Base-by-base conservation (phyloP, 129 eudicot genomes). In the Flaveria sonorensis region DNA sequence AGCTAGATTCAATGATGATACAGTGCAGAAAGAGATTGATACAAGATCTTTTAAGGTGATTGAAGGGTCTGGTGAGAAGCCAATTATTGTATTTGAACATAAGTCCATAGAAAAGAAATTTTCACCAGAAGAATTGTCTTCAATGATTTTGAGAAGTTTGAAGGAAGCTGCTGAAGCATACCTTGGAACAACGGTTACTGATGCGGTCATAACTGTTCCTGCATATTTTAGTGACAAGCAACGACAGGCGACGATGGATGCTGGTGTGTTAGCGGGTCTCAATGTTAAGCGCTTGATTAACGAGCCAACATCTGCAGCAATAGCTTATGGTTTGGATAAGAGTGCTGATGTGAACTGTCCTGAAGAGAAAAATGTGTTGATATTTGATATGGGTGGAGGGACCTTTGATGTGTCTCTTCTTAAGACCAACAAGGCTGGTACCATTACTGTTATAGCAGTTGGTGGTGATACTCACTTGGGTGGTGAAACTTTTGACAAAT, bases 361-460 rank as follows among this genome's bases (percentile, higher is more conserved):
- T 15, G 69, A 63, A 30, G 69, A 63, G 46, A 63, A 30, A 16
- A 63, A 30, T 15, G 46, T 63, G 12, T 28, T 63, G 46, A 7
- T 63, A 14, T 63, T 63, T 63, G 69, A 63, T 15, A 0, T 63
- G 45, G 69, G 69, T 14, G 69, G 69, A 30, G 69, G 69, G 16
- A 63, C 69, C 21, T 63, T 63, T 63, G 69, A 63, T 30, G 69
- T 63, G 69, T 63, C 69, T 30, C 46, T 63, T 63, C 69, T 63
- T 20, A 63, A 63, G 45, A 63, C 30, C 4, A 30, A 2, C 21
- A 63, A 63, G 45, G 69, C 42, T 28, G 46, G 69, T 6, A 63
- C 45, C 0, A 62, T 63, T 63, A 63, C 69, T 7, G 69, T 63
- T 63, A 63, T 28, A 28, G 69, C 69, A 5, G 69, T 63, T 10